phyloP scores from a whole-genome alignment of 768 basidiomycete species.

The Cantharellus cinnabarinus region DNA sequence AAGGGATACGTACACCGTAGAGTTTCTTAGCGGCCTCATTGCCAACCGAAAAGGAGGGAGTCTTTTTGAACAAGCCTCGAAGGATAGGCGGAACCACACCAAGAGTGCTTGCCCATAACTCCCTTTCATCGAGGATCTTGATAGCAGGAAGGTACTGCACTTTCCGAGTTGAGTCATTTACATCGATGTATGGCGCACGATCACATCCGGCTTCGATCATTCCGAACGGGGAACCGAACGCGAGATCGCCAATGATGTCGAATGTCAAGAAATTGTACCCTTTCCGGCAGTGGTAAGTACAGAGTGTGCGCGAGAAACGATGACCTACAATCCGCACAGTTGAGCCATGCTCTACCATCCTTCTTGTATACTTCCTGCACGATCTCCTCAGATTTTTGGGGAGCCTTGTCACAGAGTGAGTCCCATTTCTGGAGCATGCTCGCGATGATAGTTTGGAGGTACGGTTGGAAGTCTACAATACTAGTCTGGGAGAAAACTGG shows the following conservation, averaged over 20 bases:
- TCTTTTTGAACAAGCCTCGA: conserved; percentile 8
- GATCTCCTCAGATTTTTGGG: conserved; percentile 16
- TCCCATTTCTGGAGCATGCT: conserved; percentile 59
- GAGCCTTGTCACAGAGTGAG: conserved; percentile 32
- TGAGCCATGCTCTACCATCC: background rate
- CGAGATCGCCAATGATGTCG: conserved; percentile 67
- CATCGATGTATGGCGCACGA: conserved; percentile 41
- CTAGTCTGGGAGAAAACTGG: conserved; percentile 71
- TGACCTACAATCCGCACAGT: background rate
- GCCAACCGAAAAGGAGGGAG: conserved; percentile 63
- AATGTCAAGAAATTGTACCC: conserved; percentile 40
- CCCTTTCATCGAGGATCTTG: conserved; percentile 69
- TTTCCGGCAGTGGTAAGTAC: background rate
- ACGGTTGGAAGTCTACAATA: conserved; percentile 71
- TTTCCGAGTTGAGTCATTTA: conserved; percentile 11
- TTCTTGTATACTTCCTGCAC: background rate
- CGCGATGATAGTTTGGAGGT: conserved; percentile 39
- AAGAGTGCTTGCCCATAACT: conserved; percentile 61
- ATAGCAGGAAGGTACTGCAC: conserved; percentile 48
- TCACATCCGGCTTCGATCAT: conserved; percentile 65
- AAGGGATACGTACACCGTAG: conserved; percentile 28
- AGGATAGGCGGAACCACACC: conserved; percentile 25
- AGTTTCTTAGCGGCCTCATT: conserved; percentile 44
- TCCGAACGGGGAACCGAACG: conserved; percentile 75
- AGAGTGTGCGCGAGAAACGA: conserved; percentile 12